Evolutionary conservation across 1,284 basidiomycete species (phyloP).

Genomic region (Gomphus sp.): DNA sequence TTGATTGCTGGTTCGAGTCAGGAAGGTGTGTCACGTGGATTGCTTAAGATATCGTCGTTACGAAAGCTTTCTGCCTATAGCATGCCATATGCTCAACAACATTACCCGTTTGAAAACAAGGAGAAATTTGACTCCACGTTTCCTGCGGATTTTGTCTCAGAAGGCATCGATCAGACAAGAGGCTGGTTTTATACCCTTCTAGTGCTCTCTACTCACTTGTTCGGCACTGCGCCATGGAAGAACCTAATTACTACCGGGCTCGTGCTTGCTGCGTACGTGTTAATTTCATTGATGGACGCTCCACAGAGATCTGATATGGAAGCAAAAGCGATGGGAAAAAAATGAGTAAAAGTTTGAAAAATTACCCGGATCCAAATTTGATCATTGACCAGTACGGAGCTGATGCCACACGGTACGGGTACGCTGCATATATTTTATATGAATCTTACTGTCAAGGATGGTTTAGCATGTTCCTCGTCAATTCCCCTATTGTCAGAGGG

Average conservation of each 20-base stretch:
- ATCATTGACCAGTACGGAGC: slow-evolving; percentile 92
- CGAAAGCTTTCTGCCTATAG: slow-evolving; percentile 30
- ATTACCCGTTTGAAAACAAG: slow-evolving; percentile 98
- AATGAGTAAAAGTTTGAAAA: slow-evolving; percentile 98
- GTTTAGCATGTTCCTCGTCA: slow-evolving; percentile 90
- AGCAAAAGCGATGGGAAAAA: slow-evolving; percentile 88
- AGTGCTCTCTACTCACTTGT: slow-evolving; percentile 91
- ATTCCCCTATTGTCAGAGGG: slow-evolving; percentile 96
- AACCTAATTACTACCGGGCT: slow-evolving; percentile 96
- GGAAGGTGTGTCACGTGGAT: slow-evolving; percentile 58
- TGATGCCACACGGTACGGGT: slow-evolving; percentile 77
- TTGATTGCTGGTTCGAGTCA: slow-evolving; percentile 99
- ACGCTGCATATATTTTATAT: background rate
- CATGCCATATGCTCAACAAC: slow-evolving; percentile 97
- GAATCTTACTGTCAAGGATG: background rate
- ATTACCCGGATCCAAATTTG: slow-evolving; percentile 96
- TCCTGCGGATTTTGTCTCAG: slow-evolving; percentile 97
- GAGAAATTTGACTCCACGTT: slow-evolving; percentile 79
- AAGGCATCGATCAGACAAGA: slow-evolving; percentile 93
- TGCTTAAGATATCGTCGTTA: background rate
- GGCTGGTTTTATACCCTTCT: slow-evolving; percentile 99
- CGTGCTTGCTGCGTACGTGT: slow-evolving; percentile 83
- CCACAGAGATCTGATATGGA: background rate
- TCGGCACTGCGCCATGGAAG: slow-evolving; percentile 94
- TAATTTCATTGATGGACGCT: background rate